Conservation (phyloP, 768 basidiomycete genomes). For the Gautieria morchelliformis region DNA sequence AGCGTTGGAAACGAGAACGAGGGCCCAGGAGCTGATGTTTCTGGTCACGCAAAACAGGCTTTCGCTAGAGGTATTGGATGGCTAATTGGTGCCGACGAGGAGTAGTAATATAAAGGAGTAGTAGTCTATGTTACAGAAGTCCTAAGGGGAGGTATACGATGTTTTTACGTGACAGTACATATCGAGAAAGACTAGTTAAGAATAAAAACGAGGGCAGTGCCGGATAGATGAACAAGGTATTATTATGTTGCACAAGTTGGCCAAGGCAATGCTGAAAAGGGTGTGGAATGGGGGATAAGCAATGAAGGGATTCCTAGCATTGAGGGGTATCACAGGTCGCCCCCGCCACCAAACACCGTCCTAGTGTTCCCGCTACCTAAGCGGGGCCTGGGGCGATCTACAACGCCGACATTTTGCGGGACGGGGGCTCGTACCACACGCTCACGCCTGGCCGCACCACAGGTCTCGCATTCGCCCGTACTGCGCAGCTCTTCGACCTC, state of each 20-base stretch:
- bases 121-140: not conserved
- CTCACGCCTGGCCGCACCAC: slow-evolving; percentile 39
- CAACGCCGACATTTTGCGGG: slow-evolving; percentile 4
- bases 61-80: slow-evolving; percentile 91
- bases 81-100: slow-evolving; percentile 83
- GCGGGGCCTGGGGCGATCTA: slow-evolving; percentile 12
- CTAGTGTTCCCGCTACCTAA: slow-evolving; percentile 7
- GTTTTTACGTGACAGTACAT: not conserved
- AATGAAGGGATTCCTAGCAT: not conserved
- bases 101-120: not conserved
- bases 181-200: not conserved
- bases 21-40: slow-evolving; percentile 46
- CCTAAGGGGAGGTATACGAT: not conserved
- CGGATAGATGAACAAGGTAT: not conserved
- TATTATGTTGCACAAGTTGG: not conserved
- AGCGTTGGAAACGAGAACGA: slow-evolving; percentile 24
- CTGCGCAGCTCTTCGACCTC: slow-evolving; percentile 53
- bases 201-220: not conserved
- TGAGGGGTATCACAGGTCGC: not conserved
- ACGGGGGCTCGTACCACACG: slow-evolving; percentile 15
- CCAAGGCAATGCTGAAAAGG: not conserved
- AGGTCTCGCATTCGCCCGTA: slow-evolving; percentile 45
- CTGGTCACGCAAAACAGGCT: slow-evolving; percentile 65
- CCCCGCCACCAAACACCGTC: slow-evolving; percentile 8
- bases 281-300: too few species aligned